These are phyloP conservation scores for Dioscorea alata DNA, from an alignment of 106 monocot species.

Conservation along the genomic window DNA sequence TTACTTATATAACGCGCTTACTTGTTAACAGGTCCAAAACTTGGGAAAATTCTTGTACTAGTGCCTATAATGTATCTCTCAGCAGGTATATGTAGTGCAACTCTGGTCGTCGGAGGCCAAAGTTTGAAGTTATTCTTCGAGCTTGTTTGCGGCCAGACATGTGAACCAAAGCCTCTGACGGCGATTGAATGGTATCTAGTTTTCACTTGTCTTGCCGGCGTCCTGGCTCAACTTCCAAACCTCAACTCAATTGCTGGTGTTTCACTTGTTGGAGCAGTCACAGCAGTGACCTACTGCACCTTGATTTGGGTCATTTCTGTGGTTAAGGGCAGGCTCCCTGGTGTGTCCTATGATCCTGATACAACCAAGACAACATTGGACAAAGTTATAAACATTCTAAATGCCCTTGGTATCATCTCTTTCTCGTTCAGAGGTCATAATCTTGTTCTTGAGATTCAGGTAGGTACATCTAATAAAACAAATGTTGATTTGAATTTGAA, in stretches of 20 bases:
- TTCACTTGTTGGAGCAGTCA: constrained; percentile 61
- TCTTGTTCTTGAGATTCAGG: constrained; percentile 89
- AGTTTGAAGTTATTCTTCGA: constrained; percentile 82
- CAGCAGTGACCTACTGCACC: constrained; percentile 80
- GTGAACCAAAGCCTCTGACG: constrained; percentile 46
- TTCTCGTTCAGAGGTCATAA: constrained; percentile 95
- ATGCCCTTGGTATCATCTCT: constrained; percentile 76
- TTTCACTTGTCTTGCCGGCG: constrained; percentile 59
- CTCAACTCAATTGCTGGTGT: constrained; percentile 94
- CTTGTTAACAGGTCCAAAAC: constrained; percentile 39
- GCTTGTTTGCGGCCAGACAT: constrained; percentile 45
- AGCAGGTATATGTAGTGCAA: constrained; percentile 72
- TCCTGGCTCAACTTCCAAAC: constrained; percentile 85
- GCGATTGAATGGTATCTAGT: constrained; percentile 88
- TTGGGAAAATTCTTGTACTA: constrained; percentile 45
- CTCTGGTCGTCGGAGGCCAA: constrained; percentile 74
- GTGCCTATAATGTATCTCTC: constrained; percentile 89
- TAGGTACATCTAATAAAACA: constrained; percentile 2
- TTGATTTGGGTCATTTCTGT: constrained; percentile 77
- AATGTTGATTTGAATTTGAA: no score
- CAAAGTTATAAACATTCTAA: constrained; percentile 31
- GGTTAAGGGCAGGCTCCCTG: constrained; percentile 30
- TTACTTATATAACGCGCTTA: neutral
- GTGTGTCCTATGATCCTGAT: constrained; percentile 40
- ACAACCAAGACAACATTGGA: constrained; percentile 16